Percentiles rank a stretch among this genome's conserved stretches.
Conservation (phyloP, 2,329 filamentous ascomycete genomes). For the Aspergillus jensenii region DNA sequence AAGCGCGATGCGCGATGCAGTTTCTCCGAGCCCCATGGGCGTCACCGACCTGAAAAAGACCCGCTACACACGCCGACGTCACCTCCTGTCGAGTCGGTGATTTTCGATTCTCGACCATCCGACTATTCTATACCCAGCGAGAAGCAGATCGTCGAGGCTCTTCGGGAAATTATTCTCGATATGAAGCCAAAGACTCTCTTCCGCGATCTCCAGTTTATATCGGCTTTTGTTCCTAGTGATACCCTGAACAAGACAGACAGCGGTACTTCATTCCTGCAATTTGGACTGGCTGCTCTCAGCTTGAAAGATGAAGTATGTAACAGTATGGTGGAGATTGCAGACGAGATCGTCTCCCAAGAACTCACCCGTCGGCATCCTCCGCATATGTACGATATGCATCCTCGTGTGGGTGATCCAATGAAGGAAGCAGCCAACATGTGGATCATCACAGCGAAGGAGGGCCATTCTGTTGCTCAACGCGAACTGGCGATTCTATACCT, state of each 20-base stretch:
- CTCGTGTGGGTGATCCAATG: conserved; percentile 37
- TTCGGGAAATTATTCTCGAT: conserved; percentile 66
- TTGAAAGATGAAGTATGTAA: conserved; percentile 85
- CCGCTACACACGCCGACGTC: conserved; percentile 23
- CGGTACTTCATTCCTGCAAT: conserved; percentile 84
- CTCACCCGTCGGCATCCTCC: conserved; percentile 39
- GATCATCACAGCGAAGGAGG: conserved; percentile 91
- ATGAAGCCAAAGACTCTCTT: conserved; percentile 79
- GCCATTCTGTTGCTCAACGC: conserved; percentile 81
- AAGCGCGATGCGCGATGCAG: conserved; percentile 30
- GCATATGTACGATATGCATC: conserved; percentile 29
- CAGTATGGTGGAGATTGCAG: conserved; percentile 75
- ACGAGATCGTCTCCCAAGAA: conserved; percentile 64
- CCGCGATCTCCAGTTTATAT: conserved; percentile 73
- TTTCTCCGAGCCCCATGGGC: conserved; percentile 29
- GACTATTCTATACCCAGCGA: conserved; percentile 58
- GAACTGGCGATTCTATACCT: conserved; percentile 93
- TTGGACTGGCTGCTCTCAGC: conserved; percentile 80
- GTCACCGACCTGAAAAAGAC: conserved; percentile 16
- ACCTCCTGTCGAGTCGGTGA: conserved; percentile 29
- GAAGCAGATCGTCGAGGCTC: conserved; percentile 61
- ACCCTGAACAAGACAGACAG: conserved; percentile 59
- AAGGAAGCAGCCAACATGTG: conserved; percentile 85
- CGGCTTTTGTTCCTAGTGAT: conserved; percentile 59
- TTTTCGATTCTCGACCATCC: conserved; percentile 38